A percentile compares a stretch with the other conserved stretches of the same genome.
Conservation (phyloP, 805 yeast species). For the Saturnispora bothae region DNA sequence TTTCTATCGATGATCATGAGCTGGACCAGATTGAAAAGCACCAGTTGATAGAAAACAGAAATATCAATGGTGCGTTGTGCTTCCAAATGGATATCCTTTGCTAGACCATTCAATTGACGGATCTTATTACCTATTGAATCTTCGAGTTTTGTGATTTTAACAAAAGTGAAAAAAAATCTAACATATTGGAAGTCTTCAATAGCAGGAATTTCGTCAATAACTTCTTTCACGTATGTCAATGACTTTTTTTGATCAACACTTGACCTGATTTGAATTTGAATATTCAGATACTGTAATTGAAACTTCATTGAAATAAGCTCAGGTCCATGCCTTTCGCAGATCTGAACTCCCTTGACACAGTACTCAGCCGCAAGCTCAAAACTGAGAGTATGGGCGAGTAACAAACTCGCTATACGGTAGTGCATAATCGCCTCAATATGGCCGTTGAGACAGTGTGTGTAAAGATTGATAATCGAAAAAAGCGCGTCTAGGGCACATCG, state of each 20-base stretch:
- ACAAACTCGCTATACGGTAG: constrained; percentile 29
- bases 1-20: constrained; percentile 25
- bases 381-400: constrained; percentile 33
- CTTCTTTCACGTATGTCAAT: constrained; percentile 25
- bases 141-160: constrained; percentile 26
- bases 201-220: constrained; percentile 15
- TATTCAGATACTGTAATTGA: constrained; percentile 28
- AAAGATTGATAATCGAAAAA: constrained; percentile 25
- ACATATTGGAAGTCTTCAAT: constrained; percentile 8
- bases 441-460: constrained; percentile 24
- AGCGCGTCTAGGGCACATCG: constrained; percentile 31
- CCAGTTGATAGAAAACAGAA: not conserved
- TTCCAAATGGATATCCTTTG: too few species aligned
- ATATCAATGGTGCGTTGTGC: too few species aligned
- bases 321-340: constrained; percentile 18
- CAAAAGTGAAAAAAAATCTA: constrained; percentile 24
- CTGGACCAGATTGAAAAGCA: constrained; percentile 23
- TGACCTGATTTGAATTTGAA: constrained; percentile 25
- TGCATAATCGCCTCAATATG: constrained; percentile 26
- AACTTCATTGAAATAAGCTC: constrained; percentile 18
- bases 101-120: too few species aligned
- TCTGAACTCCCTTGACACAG: constrained; percentile 22
- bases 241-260: constrained; percentile 16
- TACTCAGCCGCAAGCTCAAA: constrained; percentile 32
- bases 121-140: constrained; percentile 21